Conservation (phyloP, 352 stramenopile species). For the Globisporangium sylvaticum region DNA sequence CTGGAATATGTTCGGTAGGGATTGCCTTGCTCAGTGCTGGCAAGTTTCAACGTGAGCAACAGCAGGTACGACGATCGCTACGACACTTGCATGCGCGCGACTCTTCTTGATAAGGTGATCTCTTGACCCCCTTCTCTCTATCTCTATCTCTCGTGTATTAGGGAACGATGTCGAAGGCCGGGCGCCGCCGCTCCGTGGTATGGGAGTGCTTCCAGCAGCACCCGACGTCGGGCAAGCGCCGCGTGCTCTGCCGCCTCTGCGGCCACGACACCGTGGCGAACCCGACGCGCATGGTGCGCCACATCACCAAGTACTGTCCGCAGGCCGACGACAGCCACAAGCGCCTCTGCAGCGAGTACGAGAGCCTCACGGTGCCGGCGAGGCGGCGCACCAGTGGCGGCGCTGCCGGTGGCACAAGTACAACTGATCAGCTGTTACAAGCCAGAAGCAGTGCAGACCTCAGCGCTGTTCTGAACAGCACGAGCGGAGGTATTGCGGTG, state of each 20-base stretch:
- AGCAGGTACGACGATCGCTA: too few relatives aligned
- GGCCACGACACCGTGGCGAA: slow-evolving; percentile 42
- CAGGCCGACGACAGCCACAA: slow-evolving; percentile 39
- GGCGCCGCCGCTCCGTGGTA: slow-evolving; percentile 37
- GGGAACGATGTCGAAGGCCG: slow-evolving; percentile 25
- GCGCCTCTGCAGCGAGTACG: slow-evolving; percentile 40
- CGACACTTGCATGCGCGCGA: too few relatives aligned
- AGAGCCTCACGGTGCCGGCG: slow-evolving; percentile 26
- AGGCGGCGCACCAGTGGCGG: slow-evolving; percentile 10
- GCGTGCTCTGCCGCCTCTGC: slow-evolving; percentile 48
- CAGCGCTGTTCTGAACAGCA: not conserved
- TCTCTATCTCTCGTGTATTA: not conserved
- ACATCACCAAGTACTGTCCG: slow-evolving; percentile 41
- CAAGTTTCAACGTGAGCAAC: too few relatives aligned
- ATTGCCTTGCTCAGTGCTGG: too few relatives aligned
- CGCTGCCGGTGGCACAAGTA: not conserved
- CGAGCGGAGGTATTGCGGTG: not conserved
- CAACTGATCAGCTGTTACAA: not conserved
- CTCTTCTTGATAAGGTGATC: not conserved
- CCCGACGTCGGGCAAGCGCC: slow-evolving; percentile 26
- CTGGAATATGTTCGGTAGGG: too few relatives aligned
- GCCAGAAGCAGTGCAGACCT: not conserved
- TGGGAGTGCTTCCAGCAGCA: slow-evolving; percentile 45
- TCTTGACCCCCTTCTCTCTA: not conserved
- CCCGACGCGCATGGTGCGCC: slow-evolving; percentile 40